phyloP scores from a whole-genome alignment of 441 rosid genomes.

The Jatropha podagrica region DNA sequence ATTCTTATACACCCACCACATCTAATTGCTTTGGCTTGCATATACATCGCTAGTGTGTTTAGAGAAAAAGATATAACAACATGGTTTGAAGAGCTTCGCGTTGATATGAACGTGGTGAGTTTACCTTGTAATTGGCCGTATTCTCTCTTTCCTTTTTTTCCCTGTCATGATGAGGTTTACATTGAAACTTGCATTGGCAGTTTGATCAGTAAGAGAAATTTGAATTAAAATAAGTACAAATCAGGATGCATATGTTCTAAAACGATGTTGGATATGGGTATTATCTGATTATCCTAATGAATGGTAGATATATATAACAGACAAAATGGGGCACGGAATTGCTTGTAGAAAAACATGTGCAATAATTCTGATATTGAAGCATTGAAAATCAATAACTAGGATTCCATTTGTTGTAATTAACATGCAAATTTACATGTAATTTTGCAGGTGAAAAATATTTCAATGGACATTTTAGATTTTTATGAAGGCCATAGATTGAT shows the following conservation, averaged over 20 bases:
- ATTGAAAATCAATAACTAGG: background rate
- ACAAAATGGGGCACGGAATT: no score
- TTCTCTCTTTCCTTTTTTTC: background rate
- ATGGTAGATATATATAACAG: background rate
- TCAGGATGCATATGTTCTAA: background rate
- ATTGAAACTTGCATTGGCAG: background rate
- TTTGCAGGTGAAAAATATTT: constrained; percentile 82
- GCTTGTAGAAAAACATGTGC: no score
- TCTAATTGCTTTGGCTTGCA: constrained; percentile 85
- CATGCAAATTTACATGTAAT: constrained; percentile 1
- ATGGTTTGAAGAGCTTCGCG: constrained; percentile 96
- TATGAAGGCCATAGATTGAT: constrained; percentile 63
- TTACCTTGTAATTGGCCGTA: background rate
- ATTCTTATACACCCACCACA: constrained; percentile 88
- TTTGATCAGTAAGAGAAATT: background rate
- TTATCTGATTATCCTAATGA: background rate
- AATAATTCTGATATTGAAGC: no score
- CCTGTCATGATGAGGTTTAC: background rate
- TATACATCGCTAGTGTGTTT: constrained; percentile 70
- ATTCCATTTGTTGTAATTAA: background rate
- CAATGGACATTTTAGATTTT: constrained; percentile 86
- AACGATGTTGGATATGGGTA: background rate
- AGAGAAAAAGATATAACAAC: constrained; percentile 75
- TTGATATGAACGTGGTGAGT: constrained; percentile 94
- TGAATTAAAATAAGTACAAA: background rate